Conservation (phyloP, 768 basidiomycete species). For the Leccinum subgranulosum region DNA sequence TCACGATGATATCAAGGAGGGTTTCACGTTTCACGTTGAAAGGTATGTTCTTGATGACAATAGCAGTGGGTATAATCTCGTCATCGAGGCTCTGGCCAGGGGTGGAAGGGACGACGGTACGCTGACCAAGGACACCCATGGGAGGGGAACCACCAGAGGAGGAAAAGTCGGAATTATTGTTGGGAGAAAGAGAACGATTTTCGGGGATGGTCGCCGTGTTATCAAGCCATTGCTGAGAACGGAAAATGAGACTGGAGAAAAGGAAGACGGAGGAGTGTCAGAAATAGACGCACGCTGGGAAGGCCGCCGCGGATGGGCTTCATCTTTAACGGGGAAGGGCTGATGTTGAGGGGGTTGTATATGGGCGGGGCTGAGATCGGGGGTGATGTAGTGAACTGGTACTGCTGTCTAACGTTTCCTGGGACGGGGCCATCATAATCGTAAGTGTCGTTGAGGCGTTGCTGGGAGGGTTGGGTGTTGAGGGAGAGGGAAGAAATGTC, state of each 20-base stretch:
- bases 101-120: constrained; percentile 47
- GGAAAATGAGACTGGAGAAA: constrained; percentile 23
- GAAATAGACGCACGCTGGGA: constrained; percentile 58
- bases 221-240: constrained; percentile 81
- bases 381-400: constrained; percentile 67
- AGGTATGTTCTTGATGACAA: constrained; percentile 99
- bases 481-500: constrained; percentile 78
- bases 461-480: constrained; percentile 56
- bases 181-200: constrained; percentile 77
- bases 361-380: constrained; percentile 52
- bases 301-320: constrained; percentile 67
- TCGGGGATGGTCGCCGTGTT: constrained; percentile 50
- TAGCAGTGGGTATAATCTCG: constrained; percentile 97
- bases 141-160: constrained; percentile 85
- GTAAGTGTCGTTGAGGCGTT: constrained; percentile 84
- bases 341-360: constrained; percentile 51
- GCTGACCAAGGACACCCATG: constrained; percentile 39
- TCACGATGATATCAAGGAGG: constrained; percentile 91
- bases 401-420: constrained; percentile 52
- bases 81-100: constrained; percentile 63
- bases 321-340: constrained; percentile 71
- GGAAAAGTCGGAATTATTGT: constrained; percentile 87
- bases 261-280: constrained; percentile 17
- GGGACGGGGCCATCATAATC: constrained; percentile 68
- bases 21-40: constrained; percentile 98